phyloP scores from a whole-genome alignment of 345 rosid genomes.

The Eutrema japonicum region DNA sequence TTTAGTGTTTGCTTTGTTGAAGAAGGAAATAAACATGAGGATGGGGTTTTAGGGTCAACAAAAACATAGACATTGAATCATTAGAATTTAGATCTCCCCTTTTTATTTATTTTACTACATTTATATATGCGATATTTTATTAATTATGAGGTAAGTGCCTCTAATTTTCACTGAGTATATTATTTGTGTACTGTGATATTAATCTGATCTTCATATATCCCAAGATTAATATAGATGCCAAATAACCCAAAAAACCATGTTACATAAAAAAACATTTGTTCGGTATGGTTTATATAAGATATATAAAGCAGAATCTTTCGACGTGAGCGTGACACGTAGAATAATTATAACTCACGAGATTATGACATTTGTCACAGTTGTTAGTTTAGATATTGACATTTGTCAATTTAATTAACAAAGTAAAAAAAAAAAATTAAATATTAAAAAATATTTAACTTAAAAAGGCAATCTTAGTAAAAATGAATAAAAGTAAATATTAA shows the following conservation, averaged over 20 bases:
- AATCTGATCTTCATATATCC: neutral
- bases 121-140: neutral
- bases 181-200: neutral
- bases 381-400: too few species aligned
- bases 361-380: too few species aligned
- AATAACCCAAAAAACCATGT: constrained; percentile 2
- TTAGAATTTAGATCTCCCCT: neutral
- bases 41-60: constrained; percentile 43
- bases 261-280: neutral
- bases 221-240: neutral
- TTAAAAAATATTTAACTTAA: too few species aligned
- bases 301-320: too few species aligned
- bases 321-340: too few species aligned
- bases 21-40: constrained; percentile 45
- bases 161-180: neutral
- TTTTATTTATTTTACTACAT: neutral
- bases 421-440: too few species aligned
- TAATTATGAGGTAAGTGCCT: neutral
- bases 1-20: constrained; percentile 35
- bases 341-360: too few species aligned
- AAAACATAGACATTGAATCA: constrained; percentile 16
- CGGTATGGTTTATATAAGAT: neutral
- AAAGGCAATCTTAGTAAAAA: too few species aligned
- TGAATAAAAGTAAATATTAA: too few species aligned
- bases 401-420: too few species aligned